Evolutionary conservation across 305 asterid species (phyloP).

Genomic region (Monarda citriodora): DNA sequence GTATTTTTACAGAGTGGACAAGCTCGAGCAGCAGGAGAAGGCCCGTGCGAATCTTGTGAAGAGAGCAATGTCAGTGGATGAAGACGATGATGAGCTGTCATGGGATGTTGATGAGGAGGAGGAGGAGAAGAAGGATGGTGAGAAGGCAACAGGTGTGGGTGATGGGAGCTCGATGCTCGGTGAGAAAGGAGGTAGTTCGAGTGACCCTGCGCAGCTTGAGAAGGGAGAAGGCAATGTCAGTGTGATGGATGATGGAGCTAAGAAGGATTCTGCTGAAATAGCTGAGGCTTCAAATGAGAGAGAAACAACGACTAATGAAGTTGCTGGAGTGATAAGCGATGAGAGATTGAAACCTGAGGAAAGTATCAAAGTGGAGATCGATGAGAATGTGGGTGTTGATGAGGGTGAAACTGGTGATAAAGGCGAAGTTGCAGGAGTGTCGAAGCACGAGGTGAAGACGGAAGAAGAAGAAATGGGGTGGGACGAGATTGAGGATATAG

Average conservation of each 20-base stretch:
- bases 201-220: slow-evolving; percentile 2
- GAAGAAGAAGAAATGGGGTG: slow-evolving; percentile 81
- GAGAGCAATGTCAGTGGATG: slow-evolving; percentile 68
- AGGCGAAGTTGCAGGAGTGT: slow-evolving; percentile 25
- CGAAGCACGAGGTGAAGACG: slow-evolving; percentile 26
- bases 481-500: slow-evolving; percentile 91
- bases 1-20: slow-evolving; percentile 76
- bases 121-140: slow-evolving; percentile 33
- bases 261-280: slow-evolving; percentile 8
- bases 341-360: slow-evolving; percentile 27
- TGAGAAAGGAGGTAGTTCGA: slow-evolving; percentile 14
- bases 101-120: slow-evolving; percentile 84
- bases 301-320: no score
- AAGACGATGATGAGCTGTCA: slow-evolving; percentile 73
- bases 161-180: background rate
- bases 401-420: slow-evolving; percentile 38
- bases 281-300: slow-evolving; percentile 11
- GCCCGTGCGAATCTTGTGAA: slow-evolving; percentile 75
- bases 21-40: slow-evolving; percentile 79
- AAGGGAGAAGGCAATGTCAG: background rate
- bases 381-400: slow-evolving; percentile 29
- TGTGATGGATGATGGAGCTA: slow-evolving; percentile 25
- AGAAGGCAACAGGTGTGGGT: slow-evolving; percentile 22
- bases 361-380: slow-evolving; percentile 18
- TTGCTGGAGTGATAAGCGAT: slow-evolving; percentile 13